Base-by-base conservation (phyloP, 768 basidiomycete species). In the Chalciporus chontae region DNA sequence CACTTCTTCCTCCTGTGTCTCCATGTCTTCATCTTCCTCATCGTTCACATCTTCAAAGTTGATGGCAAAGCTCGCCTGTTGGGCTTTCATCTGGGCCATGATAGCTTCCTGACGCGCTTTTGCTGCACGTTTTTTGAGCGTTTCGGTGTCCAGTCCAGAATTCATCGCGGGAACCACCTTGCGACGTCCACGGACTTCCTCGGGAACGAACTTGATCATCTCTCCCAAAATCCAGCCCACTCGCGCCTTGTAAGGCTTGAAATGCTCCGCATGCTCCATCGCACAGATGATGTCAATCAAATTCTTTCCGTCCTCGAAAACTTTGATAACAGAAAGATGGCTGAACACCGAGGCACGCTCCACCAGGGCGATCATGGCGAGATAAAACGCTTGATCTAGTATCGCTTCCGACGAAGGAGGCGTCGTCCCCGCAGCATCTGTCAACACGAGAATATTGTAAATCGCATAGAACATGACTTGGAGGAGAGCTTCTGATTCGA, bases 1-100 rank as follows among this genome's bases (percentile, higher is more conserved):
- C 3, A 77, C 64, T 18, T 75, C 62, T 41, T 75, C 72, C 15
- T 77, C 77, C 1, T 68, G 71, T 8, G 76, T 70, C 32, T 72
- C 72, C 59, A 69, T 63, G 8, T 78, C 77, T 29, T 74, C 73
- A 60, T 78, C 80, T 6, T 80, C 77, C 2, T 80, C 80, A 5
- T 90, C 90, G 6, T 85, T 85, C 6, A 81, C 85, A 44, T 90
- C 87, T 42, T 84, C 84, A 50, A 89, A 85, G 56, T 85, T 87
- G 62, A 81, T 77, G 3, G 90, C 83, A 65, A 94, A 91, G 56
- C 84, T 87, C 26, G 84, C 85, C 62, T 97, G 94, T 60, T 94
- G 90, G 21, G 85, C 85, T 61, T 90, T 92, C 83, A 98, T 97
- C 70, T 96, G 86, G 61, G 84, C 81, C 92, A 99, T 90, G 60